Conservation (phyloP, 1,284 basidiomycete species). For the Xerocomus amazonicus region DNA sequence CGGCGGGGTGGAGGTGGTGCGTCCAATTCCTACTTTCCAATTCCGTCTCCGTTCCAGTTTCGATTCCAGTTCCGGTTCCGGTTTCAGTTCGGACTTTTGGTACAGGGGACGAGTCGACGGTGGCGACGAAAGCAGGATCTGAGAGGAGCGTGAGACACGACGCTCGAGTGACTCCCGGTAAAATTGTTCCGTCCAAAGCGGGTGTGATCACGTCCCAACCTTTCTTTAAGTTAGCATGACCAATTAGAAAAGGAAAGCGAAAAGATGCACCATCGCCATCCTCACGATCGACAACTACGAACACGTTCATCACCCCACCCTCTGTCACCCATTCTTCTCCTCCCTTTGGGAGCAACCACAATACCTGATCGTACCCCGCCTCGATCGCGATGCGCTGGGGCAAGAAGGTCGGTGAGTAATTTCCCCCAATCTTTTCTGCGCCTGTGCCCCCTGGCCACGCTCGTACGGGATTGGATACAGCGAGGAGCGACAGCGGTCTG, state of each 20-base stretch:
- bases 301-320: constrained; percentile 64
- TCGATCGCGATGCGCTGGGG: constrained; percentile 61
- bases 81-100: no score
- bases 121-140: constrained; percentile 22
- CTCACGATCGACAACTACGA: constrained; percentile 46
- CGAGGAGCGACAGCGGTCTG: constrained; percentile 69
- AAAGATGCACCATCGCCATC: constrained; percentile 36
- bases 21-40: no score
- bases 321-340: constrained; percentile 39
- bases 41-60: no score
- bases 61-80: no score
- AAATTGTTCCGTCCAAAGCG: constrained; percentile 70
- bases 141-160: constrained; percentile 63
- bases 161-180: constrained; percentile 75
- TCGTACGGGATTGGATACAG: constrained; percentile 64
- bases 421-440: constrained; percentile 61
- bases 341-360: constrained; percentile 42
- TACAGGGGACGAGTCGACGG: no score
- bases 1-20: constrained; percentile 39
- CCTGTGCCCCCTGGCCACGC: constrained; percentile 84
- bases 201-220: constrained; percentile 70
- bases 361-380: constrained; percentile 68
- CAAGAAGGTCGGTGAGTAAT: constrained; percentile 68
- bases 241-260: not conserved
- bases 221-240: constrained; percentile 16